Base-by-base conservation (phyloP, 305 asterid genomes). In the Fraxinus ornus region DNA sequence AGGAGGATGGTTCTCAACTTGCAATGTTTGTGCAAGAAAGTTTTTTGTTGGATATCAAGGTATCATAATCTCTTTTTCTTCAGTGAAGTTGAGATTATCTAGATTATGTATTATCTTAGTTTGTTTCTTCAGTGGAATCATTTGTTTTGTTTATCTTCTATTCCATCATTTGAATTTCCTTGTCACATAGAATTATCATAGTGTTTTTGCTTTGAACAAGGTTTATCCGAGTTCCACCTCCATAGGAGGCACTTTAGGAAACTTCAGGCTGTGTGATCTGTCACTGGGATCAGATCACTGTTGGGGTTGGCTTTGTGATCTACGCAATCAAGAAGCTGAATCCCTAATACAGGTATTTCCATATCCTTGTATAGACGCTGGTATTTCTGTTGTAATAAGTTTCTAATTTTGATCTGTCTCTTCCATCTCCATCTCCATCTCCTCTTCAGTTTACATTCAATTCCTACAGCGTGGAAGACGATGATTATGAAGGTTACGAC, bases 251-350 rank as follows among this genome's bases (percentile, higher is more conserved):
- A 89, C 95, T 73, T 83, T 96, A 80, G 99, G 99, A 84, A 96
- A 96, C 92, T 88, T 96, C 83, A 91, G 98, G 92, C 81, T 94
- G 75, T 83, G 94, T 79, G 99, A 96, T 87, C 93, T 92, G 22
- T 91, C 97, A 30, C 98, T 93, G 80, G 97, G 94, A 83, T 85
- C 94, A 62, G 92, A 92, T 87, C 91, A 90, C 90, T 86, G 90
- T 85, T 96, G 98, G 99, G 94, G 98, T 41, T 94, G 98, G 98
- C 98, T 96, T 80, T 96, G 98, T 88, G 99, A 96, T 88, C 89
- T 94, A 88, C 98, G 98, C 79, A 90, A 92, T 90, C 97, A 91
- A 91, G 97, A 92, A 82, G 92, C 97, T 77, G 97, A 92, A 85
- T 96, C 99, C 79, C 92, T 96, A 75, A 92, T 96, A 82, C 95